Evolutionary conservation across 257 asterid genomes (phyloP), one percentile per base, ranked within the genome.

Genomic region (Solanum gracilifrons): DNA sequence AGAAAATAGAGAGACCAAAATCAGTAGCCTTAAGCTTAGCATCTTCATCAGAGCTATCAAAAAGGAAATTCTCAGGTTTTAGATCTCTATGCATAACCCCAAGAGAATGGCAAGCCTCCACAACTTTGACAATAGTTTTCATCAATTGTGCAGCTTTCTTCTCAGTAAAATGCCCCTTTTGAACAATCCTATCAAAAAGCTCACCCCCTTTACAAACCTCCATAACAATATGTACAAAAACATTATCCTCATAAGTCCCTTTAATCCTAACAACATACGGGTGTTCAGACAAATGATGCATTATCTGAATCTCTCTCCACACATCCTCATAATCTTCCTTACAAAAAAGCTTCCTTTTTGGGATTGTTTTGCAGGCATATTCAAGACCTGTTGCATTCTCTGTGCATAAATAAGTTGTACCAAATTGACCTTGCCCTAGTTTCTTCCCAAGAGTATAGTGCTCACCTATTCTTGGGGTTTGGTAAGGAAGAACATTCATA

Each of bases 21-120:
- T 87, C 89, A 66, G 86, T 87, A 68, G 84, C 86, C 89, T 87
- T 87, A 73, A 87, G 89, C 87, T 69, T 84, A 13, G 89, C 86
- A 71, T 87, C 86, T 86, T 87, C 85, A 73, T 87, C 72, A 36
- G 86, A 32, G 83, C 71, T 82, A 55, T 55, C 89, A 60, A 89
- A 89, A 60, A 89, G 76, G 87, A 89, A 89, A 82, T 89, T 89
- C 79, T 89, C 90, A 32, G 89, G 89, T 68, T 87, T 87, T 1
- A 87, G 82, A 35, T 87, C 89, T 31, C 89, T 83, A 60, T 89
- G 90, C 90, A 89, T 89, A n/a, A 89, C 90, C 9, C 90, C 90
- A 37, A 86, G 77, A 20, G 85, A 73, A 80, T 89, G 90, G 39
- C 90, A 89, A 79, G 87, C 68, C 82, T 83, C 87, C 2, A 89